A percentile compares a stretch with the other conserved stretches of the same genome.
phyloP scores from a whole-genome alignment of 139 green algal species.

The Raphidocelis subcapitata region DNA sequence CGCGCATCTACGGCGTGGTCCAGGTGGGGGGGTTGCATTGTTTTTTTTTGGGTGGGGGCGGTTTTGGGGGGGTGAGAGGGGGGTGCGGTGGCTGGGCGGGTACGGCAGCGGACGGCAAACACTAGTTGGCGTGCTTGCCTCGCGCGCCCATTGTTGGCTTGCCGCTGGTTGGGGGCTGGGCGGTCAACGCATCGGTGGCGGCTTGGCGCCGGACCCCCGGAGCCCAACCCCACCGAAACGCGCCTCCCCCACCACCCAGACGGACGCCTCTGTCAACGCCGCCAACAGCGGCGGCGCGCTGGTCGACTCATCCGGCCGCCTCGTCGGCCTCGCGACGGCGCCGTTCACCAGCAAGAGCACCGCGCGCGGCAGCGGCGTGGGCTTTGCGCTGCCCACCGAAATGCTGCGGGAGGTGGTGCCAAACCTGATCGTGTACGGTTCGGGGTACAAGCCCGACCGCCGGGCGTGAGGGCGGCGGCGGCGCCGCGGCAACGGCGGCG shows the following conservation, averaged over 20 bases:
- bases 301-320: conserved; percentile 65
- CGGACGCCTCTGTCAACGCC: conserved; percentile 79
- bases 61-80: background rate
- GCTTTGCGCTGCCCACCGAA: conserved; percentile 72
- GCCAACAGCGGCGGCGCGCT: conserved; percentile 81
- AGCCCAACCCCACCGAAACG: no score
- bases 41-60: background rate
- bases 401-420: conserved; percentile 57
- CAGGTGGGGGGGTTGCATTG: conserved; percentile 42
- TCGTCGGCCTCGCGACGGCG: conserved; percentile 78
- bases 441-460: no score
- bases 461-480: no score
- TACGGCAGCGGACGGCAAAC: no score
- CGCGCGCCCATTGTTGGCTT: background rate
- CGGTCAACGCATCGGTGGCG: no score
- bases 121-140: no score
- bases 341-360: conserved; percentile 55
- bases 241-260: conserved; percentile 69
- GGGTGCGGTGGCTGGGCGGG: no score
- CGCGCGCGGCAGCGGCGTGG: conserved; percentile 64
- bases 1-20: conserved; percentile 70
- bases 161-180: background rate
- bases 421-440: conserved; percentile 73
- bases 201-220: no score
- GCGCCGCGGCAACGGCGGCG: no score